These are phyloP conservation scores for Nemania bipapillata DNA, from an alignment of 2,329 filamentous ascomycete species.

Conservation along the genomic window DNA sequence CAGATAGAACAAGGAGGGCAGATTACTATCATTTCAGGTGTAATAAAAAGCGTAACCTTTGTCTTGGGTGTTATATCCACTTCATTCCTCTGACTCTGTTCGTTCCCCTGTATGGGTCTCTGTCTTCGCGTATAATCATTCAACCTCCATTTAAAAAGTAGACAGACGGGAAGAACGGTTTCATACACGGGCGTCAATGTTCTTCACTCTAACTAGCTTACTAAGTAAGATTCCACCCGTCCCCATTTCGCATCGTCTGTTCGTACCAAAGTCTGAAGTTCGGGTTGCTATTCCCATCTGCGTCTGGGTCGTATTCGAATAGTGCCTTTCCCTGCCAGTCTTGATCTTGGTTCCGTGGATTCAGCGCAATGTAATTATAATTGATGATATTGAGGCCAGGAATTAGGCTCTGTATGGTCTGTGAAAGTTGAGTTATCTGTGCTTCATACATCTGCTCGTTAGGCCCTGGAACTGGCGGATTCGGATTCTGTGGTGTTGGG, in stretches of 20 bases:
- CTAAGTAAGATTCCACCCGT: too few relatives aligned
- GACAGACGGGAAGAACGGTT: too few relatives aligned
- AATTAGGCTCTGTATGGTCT: neutral
- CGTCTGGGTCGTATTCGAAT: slow-evolving; percentile 6
- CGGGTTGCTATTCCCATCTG: neutral
- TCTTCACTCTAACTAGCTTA: too few relatives aligned
- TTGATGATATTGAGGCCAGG: neutral
- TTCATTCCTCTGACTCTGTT: too few relatives aligned
- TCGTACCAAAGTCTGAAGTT: slow-evolving; percentile 13
- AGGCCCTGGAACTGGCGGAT: neutral
- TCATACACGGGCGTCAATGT: too few relatives aligned
- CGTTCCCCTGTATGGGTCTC: too few relatives aligned
- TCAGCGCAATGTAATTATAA: slow-evolving; percentile 6
- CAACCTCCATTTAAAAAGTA: too few relatives aligned
- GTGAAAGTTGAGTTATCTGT: neutral
- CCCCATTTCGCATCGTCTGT: neutral
- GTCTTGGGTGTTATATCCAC: too few relatives aligned
- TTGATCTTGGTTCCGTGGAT: neutral
- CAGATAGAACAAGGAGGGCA: too few relatives aligned
- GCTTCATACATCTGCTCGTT: neutral
- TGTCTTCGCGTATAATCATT: too few relatives aligned
- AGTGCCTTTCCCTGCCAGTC: neutral
- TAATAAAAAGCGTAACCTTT: too few relatives aligned
- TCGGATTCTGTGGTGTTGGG: slow-evolving; percentile 17
- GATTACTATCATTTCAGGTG: too few relatives aligned